phyloP scores from a whole-genome alignment of 2,329 filamentous ascomycete species.

The Tetracladium maxilliforme region DNA sequence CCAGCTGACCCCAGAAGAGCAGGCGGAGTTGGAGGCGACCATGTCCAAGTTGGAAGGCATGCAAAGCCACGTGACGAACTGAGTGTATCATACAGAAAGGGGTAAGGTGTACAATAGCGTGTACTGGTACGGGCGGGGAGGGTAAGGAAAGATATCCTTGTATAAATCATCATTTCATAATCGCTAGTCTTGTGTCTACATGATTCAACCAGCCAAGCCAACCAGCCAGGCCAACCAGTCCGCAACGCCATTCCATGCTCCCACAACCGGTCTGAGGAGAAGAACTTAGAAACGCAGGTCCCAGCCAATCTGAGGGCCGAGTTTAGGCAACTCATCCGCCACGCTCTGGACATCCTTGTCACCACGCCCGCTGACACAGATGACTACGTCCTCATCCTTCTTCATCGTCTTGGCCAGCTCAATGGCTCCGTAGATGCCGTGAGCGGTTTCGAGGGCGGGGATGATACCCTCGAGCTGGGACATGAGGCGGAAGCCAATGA shows the following conservation, averaged over 20 bases:
- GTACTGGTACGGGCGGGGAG: no score
- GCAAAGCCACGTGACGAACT: no score
- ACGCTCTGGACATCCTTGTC: constrained; percentile 99
- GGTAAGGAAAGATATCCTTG: no score
- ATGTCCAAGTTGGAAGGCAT: constrained; percentile 62
- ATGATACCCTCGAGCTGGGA: constrained; percentile 92
- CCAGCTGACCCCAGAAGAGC: constrained; percentile 80
- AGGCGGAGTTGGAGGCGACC: constrained; percentile 69
- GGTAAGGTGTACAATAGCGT: no score
- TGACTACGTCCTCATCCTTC: constrained; percentile 79
- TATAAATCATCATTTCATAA: no score
- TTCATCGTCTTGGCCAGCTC: constrained; percentile 87
- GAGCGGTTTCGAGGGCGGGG: constrained; percentile 82
- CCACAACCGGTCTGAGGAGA: no score
- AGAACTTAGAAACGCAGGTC: constrained; percentile 43
- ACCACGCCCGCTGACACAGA: constrained; percentile 83
- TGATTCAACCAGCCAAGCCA: no score
- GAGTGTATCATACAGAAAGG: no score
- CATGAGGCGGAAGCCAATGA: constrained; percentile 73
- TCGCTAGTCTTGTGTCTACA: no score
- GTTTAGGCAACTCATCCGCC: constrained; percentile 76
- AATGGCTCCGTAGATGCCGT: constrained; percentile 80
- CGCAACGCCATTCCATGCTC: no score
- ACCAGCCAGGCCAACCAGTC: no score
- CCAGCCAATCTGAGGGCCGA: constrained; percentile 80